Conservation (phyloP, 2,329 filamentous ascomycete species). For the Claviceps pusilla region DNA sequence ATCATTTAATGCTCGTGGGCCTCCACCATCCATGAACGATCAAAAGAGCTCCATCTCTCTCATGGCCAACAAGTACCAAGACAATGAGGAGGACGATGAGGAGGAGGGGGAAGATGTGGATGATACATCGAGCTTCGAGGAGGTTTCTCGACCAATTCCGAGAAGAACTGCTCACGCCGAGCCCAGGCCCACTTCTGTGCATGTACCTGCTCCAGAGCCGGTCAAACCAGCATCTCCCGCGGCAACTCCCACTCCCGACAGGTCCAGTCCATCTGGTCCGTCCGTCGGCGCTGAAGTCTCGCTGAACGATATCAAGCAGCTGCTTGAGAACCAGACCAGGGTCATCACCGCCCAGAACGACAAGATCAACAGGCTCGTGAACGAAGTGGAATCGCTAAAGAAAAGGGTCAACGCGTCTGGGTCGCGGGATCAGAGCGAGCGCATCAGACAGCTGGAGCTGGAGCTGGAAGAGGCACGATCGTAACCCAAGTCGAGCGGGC, state of each 20-base stretch:
- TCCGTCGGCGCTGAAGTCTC: constrained; percentile 40
- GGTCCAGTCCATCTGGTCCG: constrained; percentile 20
- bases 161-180: constrained; percentile 30
- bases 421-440: constrained; percentile 49
- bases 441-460: constrained; percentile 51
- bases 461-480: constrained; percentile 51
- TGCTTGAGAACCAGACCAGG: constrained; percentile 63
- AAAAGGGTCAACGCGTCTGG: constrained; percentile 43
- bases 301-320: constrained; percentile 60
- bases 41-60: constrained; percentile 77
- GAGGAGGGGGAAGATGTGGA: constrained; percentile 47
- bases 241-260: constrained; percentile 13
- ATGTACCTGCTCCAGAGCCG: constrained; percentile 9
- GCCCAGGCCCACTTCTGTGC: constrained; percentile 26
- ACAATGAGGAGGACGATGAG: constrained; percentile 49
- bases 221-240: constrained; percentile 20
- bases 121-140: constrained; percentile 72
- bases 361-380: constrained; percentile 54
- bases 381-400: constrained; percentile 70
- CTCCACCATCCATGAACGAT: constrained; percentile 59
- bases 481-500: constrained; percentile 14
- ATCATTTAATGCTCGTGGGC: constrained; percentile 23
- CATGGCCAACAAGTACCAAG: constrained; percentile 75
- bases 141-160: constrained; percentile 60
- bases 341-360: constrained; percentile 64